Evolutionary conservation across 2,329 filamentous ascomycete species (phyloP).

Genomic region (Sclerotinia subarctica): DNA sequence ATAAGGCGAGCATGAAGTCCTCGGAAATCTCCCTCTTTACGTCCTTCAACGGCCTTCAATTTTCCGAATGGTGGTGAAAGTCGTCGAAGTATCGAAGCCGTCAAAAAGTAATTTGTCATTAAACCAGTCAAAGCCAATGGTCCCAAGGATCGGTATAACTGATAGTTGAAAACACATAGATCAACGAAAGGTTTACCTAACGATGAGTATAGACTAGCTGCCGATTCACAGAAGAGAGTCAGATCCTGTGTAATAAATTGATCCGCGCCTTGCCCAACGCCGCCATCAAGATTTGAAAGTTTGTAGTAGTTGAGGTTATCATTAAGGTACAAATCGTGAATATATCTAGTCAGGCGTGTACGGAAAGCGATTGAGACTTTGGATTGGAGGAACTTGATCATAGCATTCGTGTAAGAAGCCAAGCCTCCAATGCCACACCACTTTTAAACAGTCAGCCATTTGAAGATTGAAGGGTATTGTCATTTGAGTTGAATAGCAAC

Average conservation of each 20-base stretch:
- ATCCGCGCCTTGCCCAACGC: constrained; percentile 85
- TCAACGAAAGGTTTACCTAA: constrained; percentile 98
- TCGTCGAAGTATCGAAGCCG: constrained; percentile 81
- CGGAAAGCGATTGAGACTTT: constrained; percentile 98
- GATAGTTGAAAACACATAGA: constrained; percentile 95
- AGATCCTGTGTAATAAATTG: constrained; percentile 98
- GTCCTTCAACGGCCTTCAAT: constrained; percentile 90
- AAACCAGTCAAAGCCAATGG: constrained; percentile 83
- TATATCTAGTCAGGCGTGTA: constrained; percentile 89
- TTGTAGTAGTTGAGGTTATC: constrained; percentile 97
- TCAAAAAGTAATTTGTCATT: constrained; percentile 89
- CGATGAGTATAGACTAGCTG: constrained; percentile 90
- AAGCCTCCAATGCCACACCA: constrained; percentile 94
- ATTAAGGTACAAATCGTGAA: constrained; percentile 94
- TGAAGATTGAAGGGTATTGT: not conserved
- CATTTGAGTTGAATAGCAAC: not conserved
- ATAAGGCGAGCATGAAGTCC: constrained; percentile 87
- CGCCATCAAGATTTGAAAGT: constrained; percentile 86
- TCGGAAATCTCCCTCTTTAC: constrained; percentile 92
- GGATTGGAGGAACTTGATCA: constrained; percentile 97
- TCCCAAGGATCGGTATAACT: constrained; percentile 87
- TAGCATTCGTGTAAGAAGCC: constrained; percentile 95
- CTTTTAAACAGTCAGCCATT: constrained; percentile 38
- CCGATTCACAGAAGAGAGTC: constrained; percentile 89
- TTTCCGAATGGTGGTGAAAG: constrained; percentile 96